Evolutionary conservation across 352 stramenopile genomes (phyloP).

Genomic region (Globisporangium uncinulatum): DNA sequence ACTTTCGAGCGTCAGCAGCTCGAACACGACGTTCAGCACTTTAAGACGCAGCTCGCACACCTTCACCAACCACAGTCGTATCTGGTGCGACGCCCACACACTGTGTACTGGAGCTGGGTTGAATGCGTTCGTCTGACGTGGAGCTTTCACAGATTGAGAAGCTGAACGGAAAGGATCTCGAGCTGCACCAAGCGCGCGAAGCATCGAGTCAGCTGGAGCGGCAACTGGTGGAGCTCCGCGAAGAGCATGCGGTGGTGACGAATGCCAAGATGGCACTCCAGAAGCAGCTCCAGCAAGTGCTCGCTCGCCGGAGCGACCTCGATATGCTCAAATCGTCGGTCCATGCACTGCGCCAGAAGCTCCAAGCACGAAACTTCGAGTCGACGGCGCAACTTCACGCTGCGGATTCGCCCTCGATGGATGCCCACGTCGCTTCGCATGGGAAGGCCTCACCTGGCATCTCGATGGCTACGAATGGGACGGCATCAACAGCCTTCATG

Average conservation of each 20-base stretch:
- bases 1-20: conserved; percentile 23
- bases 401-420: not conserved
- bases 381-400: too few species aligned
- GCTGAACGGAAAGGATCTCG: conserved; percentile 34
- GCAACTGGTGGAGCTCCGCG: conserved; percentile 37
- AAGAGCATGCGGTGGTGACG: conserved; percentile 28
- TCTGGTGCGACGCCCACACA: conserved; percentile 26
- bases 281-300: conserved; percentile 58
- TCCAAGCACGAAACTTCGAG: conserved; percentile 2
- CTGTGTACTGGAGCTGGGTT: not conserved
- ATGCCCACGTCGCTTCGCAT: too few species aligned
- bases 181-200: conserved; percentile 26
- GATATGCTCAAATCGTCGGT: conserved; percentile 60
- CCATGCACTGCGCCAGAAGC: conserved; percentile 30
- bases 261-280: conserved; percentile 50
- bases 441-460: not conserved
- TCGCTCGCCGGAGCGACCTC: conserved; percentile 52
- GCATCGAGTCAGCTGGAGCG: conserved; percentile 22
- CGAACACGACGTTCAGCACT: conserved; percentile 19
- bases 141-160: conserved; percentile 50
- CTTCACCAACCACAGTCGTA: conserved; percentile 72
- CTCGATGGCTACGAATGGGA: not conserved
- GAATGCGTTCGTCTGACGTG: not conserved
- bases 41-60: conserved; percentile 36
- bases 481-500: conserved; percentile 11